These are phyloP conservation scores for Rhinocladiella mackenziei DNA, from an alignment of 2,329 filamentous ascomycete species.

Conservation along the genomic window DNA sequence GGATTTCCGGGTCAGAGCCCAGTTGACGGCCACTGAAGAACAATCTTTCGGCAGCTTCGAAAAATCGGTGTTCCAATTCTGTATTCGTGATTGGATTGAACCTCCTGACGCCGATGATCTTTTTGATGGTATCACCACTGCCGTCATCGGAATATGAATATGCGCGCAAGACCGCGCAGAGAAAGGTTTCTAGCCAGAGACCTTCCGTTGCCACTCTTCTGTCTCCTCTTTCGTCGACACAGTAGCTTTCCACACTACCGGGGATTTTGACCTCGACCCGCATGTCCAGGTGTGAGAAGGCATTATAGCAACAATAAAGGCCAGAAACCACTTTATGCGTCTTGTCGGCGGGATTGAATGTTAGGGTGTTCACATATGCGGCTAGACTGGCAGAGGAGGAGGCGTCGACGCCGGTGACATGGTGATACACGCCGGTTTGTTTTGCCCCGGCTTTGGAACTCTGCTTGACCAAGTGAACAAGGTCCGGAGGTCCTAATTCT, in stretches of 20 bases:
- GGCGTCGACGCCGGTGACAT: conserved; percentile 94
- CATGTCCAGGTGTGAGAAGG: conserved; percentile 96
- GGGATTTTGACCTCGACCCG: conserved; percentile 96
- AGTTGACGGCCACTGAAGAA: conserved; percentile 96
- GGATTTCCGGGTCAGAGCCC: conserved; percentile 92
- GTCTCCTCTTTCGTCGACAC: conserved; percentile 92
- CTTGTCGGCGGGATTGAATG: conserved; percentile 80
- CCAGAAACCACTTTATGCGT: conserved; percentile 88
- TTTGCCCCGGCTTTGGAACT: conserved; percentile 43
- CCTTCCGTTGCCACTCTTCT: conserved; percentile 90
- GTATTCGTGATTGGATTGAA: conserved; percentile 98
- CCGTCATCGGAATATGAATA: conserved; percentile 97
- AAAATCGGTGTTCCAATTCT: conserved; percentile 94
- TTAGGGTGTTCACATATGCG: conserved; percentile 97
- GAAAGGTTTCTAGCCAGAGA: conserved; percentile 94
- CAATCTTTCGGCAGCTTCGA: conserved; percentile 87
- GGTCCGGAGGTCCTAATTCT: conserved; percentile 90
- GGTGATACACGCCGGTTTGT: conserved; percentile 89
- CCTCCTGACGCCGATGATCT: conserved; percentile 91
- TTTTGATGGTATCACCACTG: conserved; percentile 88
- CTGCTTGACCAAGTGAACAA: conserved; percentile 89
- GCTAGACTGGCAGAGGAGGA: conserved; percentile 95
- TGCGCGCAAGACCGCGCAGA: conserved; percentile 88
- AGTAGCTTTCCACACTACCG: conserved; percentile 93
- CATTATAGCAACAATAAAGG: conserved; percentile 98